Evolutionary conservation across 1,284 basidiomycete species (phyloP).

Genomic region (Farysia itapuensis): DNA sequence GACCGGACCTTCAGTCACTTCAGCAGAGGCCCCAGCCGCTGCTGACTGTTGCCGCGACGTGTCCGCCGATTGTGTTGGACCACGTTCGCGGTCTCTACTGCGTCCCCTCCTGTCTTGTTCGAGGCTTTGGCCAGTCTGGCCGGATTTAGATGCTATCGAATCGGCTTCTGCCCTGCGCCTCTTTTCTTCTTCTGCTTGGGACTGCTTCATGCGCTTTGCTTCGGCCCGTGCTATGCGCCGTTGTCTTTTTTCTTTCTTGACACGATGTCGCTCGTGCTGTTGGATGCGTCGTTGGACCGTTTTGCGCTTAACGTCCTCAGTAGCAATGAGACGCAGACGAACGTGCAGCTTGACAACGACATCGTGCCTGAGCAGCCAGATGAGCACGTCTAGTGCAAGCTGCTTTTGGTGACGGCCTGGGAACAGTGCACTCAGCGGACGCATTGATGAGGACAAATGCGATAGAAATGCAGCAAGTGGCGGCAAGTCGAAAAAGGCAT

Average conservation of each 20-base stretch:
- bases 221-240: constrained; percentile 11
- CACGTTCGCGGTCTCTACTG: constrained; percentile 26
- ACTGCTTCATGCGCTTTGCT: constrained; percentile 15
- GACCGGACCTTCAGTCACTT: no score
- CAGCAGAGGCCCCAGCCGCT: no score
- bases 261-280: constrained; percentile 16
- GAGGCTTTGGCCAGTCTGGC: background rate
- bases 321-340: constrained; percentile 79
- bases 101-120: constrained; percentile 14
- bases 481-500: constrained; percentile 71
- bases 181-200: constrained; percentile 15
- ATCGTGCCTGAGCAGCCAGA: constrained; percentile 87
- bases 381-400: constrained; percentile 77
- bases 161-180: constrained; percentile 8
- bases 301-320: constrained; percentile 71
- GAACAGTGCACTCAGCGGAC: constrained; percentile 34
- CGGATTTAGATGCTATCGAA: background rate
- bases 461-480: constrained; percentile 64
- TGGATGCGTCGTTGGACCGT: constrained; percentile 24
- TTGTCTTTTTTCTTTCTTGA: constrained; percentile 11
- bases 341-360: constrained; percentile 83
- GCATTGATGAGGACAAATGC: constrained; percentile 26
- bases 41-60: background rate
- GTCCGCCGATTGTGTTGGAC: background rate
- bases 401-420: constrained; percentile 47